Base-by-base conservation (phyloP, 169 alveolate genomes). In the Plasmodium berghei region DNA sequence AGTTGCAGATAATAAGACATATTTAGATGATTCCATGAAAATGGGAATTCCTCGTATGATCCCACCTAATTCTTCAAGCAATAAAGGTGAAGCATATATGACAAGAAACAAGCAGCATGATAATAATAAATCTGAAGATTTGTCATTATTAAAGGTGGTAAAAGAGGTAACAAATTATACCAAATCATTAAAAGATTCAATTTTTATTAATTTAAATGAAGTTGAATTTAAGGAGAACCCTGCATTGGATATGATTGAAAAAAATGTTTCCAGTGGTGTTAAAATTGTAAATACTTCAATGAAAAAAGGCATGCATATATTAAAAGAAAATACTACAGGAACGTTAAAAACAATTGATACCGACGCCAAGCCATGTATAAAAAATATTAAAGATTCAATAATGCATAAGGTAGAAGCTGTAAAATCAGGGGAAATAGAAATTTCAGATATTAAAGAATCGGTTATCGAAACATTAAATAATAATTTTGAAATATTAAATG, bases 241-340 rank as follows among this genome's bases (percentile, higher is more conserved):
- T 26, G 85, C 69, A 6, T 72, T 72, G 54, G 70, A 72, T 24
- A 22, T 72, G 22, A 72, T 72, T 49, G 54, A 72, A 42, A 66
- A 72, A 59, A 72, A 72, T 45, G 22, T 72, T 40, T 4, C 54
- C 12, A 66, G 54, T 72, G 22, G 54, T 72, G 61, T 72, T 49
- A 49, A 49, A 24, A 20, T 34, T 22, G 85, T 67, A 24, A 72
- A 72, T 72, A 18, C 0, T 49, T 48, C 54, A 24, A 28, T 72
- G 28, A 72, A 9, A 14, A 52, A 54, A 40, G 54, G 54, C 42
- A 49, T 72, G 18, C 42, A 54, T 45, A 12, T 14, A 20, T 24
- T 72, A 52, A 54, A n/a, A 54, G 85, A 72, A 49, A 72, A 72
- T 54, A 54, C 54, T n/a, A 10, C 45, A 72, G 54, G 1, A 24